Conservation (phyloP, 106 monocot genomes). For the Dendrobium catenatum region DNA sequence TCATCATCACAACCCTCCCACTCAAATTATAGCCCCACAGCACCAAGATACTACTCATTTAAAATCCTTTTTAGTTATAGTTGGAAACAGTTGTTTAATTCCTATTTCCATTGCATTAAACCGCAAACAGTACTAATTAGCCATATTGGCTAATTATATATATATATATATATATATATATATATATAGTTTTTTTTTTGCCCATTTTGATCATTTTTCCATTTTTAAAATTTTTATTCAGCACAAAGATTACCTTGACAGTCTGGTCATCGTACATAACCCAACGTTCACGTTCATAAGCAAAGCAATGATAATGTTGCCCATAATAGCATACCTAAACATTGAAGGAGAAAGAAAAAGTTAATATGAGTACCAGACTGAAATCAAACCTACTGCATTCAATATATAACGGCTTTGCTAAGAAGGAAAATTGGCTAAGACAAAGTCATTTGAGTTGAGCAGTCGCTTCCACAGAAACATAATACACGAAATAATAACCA, state of each 20-base stretch:
- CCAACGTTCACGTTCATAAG: conserved; percentile 59
- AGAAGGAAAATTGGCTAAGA: not conserved
- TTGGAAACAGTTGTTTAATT: too few species aligned
- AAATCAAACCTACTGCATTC: not conserved
- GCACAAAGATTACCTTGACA: conserved; percentile 52
- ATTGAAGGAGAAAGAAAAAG: not conserved
- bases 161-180: not conserved
- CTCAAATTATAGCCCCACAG: too few species aligned
- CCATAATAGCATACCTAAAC: conserved; percentile 88
- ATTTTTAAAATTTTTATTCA: not conserved
- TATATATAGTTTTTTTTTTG: not conserved
- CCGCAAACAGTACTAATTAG: too few species aligned
- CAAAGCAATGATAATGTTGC: conserved; percentile 90
- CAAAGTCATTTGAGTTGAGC: not conserved
- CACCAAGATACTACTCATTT: too few species aligned
- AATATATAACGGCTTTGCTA: not conserved
- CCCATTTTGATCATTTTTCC: not conserved
- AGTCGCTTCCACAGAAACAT: not conserved
- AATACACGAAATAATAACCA: not conserved
- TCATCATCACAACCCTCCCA: too few species aligned
- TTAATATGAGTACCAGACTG: not conserved
- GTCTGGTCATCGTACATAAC: conserved; percentile 86
- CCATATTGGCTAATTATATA: not conserved
- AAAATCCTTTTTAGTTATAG: too few species aligned
- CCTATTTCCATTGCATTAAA: too few species aligned